phyloP scores from a whole-genome alignment of 129 eudicot species.

The Smallanthus sonchifolius region DNA sequence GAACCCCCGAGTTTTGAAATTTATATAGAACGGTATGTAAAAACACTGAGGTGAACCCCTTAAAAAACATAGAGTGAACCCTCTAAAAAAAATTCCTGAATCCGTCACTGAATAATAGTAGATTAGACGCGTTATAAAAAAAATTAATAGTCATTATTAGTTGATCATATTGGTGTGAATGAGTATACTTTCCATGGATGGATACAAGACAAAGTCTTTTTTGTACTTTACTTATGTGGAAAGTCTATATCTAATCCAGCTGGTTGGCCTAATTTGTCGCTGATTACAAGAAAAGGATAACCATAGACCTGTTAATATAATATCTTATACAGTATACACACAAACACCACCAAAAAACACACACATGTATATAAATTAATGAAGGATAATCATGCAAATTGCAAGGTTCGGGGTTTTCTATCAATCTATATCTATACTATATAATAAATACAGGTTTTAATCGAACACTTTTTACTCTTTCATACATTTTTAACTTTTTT shows the following conservation, averaged over 20 bases:
- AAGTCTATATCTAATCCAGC: constrained; percentile 4
- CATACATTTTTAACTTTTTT: no score
- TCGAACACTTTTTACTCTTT: no score
- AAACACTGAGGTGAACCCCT: no score
- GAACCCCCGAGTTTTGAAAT: no score
- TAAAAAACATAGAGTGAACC: no score
- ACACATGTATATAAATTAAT: not conserved
- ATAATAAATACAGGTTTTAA: no score
- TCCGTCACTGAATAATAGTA: no score
- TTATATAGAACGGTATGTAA: no score
- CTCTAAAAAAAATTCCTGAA: no score
- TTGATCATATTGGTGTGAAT: constrained; percentile 20
- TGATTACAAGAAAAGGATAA: not conserved
- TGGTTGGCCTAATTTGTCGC: constrained; percentile 13
- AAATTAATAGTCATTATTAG: not conserved
- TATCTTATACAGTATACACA: not conserved
- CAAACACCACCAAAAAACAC: not conserved
- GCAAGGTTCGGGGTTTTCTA: not conserved
- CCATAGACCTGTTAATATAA: not conserved
- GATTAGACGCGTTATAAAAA: not conserved
- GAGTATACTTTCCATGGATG: constrained; percentile 27
- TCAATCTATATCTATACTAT: no score
- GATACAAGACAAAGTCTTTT: not conserved
- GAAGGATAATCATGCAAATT: constrained; percentile 1
- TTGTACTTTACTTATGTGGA: not conserved